These are phyloP conservation scores for Apiospora saccharicola DNA, from an alignment of 2,329 filamentous ascomycete species.

Conservation along the genomic window DNA sequence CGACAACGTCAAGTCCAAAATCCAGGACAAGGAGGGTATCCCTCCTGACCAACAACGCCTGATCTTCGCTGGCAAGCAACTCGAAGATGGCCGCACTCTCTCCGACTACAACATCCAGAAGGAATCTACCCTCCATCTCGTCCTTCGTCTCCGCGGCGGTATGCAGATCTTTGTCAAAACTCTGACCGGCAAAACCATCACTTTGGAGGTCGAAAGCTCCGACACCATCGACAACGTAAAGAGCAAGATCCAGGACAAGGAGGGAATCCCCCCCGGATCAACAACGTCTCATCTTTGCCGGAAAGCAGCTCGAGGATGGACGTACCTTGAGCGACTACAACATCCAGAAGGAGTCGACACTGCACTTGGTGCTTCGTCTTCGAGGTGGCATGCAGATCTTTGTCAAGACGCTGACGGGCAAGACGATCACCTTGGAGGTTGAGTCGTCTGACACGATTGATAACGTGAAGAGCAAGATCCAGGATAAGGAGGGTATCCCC, in stretches of 20 bases:
- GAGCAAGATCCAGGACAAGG: constrained; percentile 91
- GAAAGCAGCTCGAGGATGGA: constrained; percentile 92
- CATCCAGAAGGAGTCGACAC: constrained; percentile 90
- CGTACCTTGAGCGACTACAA: constrained; percentile 95
- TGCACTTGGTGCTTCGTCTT: constrained; percentile 81
- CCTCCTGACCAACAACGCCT: constrained; percentile 95
- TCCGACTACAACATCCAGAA: constrained; percentile 97
- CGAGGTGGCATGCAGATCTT: constrained; percentile 84
- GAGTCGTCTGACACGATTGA: constrained; percentile 74
- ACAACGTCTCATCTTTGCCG: constrained; percentile 91
- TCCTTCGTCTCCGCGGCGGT: constrained; percentile 87
- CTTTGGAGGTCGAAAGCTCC: constrained; percentile 85
- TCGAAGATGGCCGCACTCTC: constrained; percentile 91
- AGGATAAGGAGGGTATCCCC: constrained; percentile 78
- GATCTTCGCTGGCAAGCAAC: constrained; percentile 95
- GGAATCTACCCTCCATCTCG: constrained; percentile 84
- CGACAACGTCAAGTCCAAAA: constrained; percentile 97
- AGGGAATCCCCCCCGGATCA: constrained; percentile 95
- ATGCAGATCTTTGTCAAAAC: constrained; percentile 93
- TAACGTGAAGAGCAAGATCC: constrained; percentile 75
- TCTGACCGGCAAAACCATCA: constrained; percentile 92
- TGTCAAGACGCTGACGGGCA: constrained; percentile 74
- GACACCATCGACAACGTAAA: constrained; percentile 97
- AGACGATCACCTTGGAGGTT: constrained; percentile 74
- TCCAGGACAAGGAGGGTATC: constrained; percentile 97